Evolutionary conservation across 176 grass and related monocot genomes (phyloP).

Genomic region (Otatea glauca): DNA sequence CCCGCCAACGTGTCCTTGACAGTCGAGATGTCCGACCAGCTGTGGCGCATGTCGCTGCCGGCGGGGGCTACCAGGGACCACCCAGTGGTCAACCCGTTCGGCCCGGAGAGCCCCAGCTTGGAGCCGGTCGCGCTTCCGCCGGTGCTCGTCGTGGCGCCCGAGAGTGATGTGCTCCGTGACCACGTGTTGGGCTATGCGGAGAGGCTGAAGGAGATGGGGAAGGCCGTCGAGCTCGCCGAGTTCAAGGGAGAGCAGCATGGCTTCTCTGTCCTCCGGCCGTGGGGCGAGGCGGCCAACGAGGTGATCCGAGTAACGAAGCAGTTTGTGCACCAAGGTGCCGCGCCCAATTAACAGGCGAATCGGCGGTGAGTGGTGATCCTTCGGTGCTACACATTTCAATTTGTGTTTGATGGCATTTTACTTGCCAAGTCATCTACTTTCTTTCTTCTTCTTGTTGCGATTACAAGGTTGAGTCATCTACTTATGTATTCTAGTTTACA

Average conservation of each 20-base stretch:
- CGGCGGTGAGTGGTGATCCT: too few species aligned
- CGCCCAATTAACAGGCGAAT: not conserved
- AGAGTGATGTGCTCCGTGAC: slow-evolving; percentile 49
- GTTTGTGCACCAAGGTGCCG: slow-evolving; percentile 23
- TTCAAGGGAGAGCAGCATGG: slow-evolving; percentile 60
- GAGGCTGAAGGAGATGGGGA: slow-evolving; percentile 56
- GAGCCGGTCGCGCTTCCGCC: slow-evolving; percentile 42
- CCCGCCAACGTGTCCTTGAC: slow-evolving; percentile 48
- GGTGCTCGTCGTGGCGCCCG: slow-evolving; percentile 57
- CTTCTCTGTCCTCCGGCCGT: slow-evolving; percentile 44
- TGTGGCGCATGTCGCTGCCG: slow-evolving; percentile 76
- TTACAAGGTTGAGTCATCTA: not conserved
- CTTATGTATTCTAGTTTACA: not conserved
- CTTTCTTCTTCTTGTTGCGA: too few species aligned
- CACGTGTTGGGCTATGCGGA: slow-evolving; percentile 50
- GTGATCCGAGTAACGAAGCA: slow-evolving; percentile 46
- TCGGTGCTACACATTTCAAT: too few species aligned
- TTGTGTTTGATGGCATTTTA: too few species aligned
- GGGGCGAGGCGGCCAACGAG: slow-evolving; percentile 44
- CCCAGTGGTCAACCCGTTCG: slow-evolving; percentile 71
- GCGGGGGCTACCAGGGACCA: slow-evolving; percentile 56
- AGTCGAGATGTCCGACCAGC: slow-evolving; percentile 50
- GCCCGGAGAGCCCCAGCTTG: slow-evolving; percentile 43
- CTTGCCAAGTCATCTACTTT: too few species aligned
- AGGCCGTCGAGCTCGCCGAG: slow-evolving; percentile 53